Conservation (phyloP, 1,284 basidiomycete genomes). For the Singerocomus rubriflavus region DNA sequence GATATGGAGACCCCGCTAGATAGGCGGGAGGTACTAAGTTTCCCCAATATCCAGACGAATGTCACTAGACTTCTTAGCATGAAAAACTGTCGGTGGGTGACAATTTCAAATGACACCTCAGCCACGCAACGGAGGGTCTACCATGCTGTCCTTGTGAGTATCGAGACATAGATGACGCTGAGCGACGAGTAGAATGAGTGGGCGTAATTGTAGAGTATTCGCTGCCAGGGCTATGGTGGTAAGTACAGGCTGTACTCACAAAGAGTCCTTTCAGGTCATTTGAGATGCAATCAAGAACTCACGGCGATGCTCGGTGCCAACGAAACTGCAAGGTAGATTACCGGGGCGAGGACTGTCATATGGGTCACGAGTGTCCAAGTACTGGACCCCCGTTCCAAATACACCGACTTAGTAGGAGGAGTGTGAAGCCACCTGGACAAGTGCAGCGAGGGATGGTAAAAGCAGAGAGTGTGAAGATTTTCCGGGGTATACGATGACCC, state of each 20-base stretch:
- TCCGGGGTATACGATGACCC: constrained; percentile 34
- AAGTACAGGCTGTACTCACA: constrained; percentile 15
- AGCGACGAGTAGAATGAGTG: constrained; percentile 18
- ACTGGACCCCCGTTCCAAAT: constrained; percentile 47
- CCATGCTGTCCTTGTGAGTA: constrained; percentile 17
- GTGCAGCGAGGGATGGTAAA: constrained; percentile 40
- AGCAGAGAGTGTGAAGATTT: constrained; percentile 29
- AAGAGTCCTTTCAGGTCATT: not conserved
- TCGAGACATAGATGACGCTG: constrained; percentile 20
- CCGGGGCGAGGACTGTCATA: constrained; percentile 49
- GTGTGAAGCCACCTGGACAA: constrained; percentile 55
- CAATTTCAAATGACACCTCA: not conserved
- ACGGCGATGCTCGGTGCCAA: constrained; percentile 45
- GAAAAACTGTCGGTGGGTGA: constrained; percentile 23
- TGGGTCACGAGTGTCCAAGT: constrained; percentile 61
- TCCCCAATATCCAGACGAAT: constrained; percentile 16
- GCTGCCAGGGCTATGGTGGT: constrained; percentile 17
- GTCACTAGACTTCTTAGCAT: constrained; percentile 18
- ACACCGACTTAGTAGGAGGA: constrained; percentile 61
- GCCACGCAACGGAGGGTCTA: constrained; percentile 12
- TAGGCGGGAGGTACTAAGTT: not conserved
- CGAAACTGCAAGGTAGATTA: constrained; percentile 42
- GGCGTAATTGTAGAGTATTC: constrained; percentile 27
- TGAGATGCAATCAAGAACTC: constrained; percentile 21
- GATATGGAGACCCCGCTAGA: constrained; percentile 1